These are phyloP conservation scores for Tephrocybe rancida DNA, from an alignment of 768 basidiomycete species.

Conservation along the genomic window DNA sequence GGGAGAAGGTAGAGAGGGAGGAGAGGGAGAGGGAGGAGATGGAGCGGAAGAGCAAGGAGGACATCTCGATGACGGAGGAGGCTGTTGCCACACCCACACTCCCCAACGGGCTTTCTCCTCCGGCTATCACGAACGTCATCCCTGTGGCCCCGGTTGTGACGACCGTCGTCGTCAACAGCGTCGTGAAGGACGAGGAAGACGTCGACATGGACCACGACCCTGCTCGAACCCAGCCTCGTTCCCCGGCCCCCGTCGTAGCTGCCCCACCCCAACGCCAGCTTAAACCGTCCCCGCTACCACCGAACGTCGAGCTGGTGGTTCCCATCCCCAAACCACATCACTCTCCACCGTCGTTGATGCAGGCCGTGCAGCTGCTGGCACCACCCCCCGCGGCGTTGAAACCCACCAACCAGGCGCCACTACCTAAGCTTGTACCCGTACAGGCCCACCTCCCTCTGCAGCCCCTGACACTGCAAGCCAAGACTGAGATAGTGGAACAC, in stretches of 20 bases:
- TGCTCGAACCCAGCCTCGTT: not conserved
- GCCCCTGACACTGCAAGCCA: constrained; percentile 16
- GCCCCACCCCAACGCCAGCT: not conserved
- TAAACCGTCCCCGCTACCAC: too few species aligned
- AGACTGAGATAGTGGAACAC: constrained; percentile 20
- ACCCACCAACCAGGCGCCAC: too few species aligned
- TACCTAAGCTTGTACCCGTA: not conserved
- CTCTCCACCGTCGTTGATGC: too few species aligned
- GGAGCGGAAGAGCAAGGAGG: constrained; percentile 38
- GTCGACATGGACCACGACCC: not conserved
- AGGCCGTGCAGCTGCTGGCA: too few species aligned
- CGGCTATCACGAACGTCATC: too few species aligned
- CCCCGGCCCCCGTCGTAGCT: not conserved
- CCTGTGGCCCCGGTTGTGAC: not conserved
- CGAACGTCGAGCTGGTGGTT: not conserved
- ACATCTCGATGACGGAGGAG: constrained; percentile 1
- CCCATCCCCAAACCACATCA: not conserved
- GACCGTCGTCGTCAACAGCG: not conserved
- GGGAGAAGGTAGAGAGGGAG: not conserved
- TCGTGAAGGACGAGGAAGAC: constrained; percentile 4
- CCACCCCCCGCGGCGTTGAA: too few species aligned
- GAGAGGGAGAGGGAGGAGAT: constrained; percentile 49
- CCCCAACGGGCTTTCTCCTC: not conserved
- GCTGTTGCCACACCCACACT: too few species aligned
- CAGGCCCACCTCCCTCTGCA: constrained; percentile 1